phyloP scores from a whole-genome alignment of 441 rosid species.

The Euphorbia celastroides region DNA sequence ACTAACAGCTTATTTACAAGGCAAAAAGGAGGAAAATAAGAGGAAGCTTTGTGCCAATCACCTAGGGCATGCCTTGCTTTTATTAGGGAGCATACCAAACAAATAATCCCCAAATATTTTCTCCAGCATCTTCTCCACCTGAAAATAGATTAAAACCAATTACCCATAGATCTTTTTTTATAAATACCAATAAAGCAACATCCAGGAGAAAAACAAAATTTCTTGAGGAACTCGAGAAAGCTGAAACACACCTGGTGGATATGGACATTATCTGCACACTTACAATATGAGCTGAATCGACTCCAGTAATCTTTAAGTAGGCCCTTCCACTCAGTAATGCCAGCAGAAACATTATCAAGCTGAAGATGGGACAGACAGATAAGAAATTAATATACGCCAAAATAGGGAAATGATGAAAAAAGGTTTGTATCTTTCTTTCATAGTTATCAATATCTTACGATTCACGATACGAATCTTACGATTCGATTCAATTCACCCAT shows the following conservation, averaged over 20 bases:
- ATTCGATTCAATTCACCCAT: too few relatives aligned
- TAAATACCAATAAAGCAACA: too few relatives aligned
- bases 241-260: constrained; percentile 60
- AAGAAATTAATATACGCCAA: constrained; percentile 10
- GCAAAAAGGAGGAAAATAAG: not conserved
- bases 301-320: constrained; percentile 92
- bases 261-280: constrained; percentile 55
- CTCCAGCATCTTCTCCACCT: constrained; percentile 99
- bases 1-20: not conserved
- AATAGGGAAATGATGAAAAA: not conserved
- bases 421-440: not conserved
- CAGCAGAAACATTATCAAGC: constrained; percentile 98
- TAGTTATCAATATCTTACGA: too few relatives aligned
- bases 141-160: constrained; percentile 21
- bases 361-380: constrained; percentile 28
- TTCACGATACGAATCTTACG: too few relatives aligned
- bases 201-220: constrained; percentile 7
- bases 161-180: constrained; percentile 9
- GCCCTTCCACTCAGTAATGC: constrained; percentile 97
- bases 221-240: constrained; percentile 19
- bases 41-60: constrained; percentile 18
- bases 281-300: constrained; percentile 81
- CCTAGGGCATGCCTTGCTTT: constrained; percentile 85
- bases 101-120: constrained; percentile 65
- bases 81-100: constrained; percentile 78